Evolutionary conservation across 352 stramenopile species (phyloP), one percentile per base, ranked within the genome.

Genomic region (Halophytophthora polymorphica): DNA sequence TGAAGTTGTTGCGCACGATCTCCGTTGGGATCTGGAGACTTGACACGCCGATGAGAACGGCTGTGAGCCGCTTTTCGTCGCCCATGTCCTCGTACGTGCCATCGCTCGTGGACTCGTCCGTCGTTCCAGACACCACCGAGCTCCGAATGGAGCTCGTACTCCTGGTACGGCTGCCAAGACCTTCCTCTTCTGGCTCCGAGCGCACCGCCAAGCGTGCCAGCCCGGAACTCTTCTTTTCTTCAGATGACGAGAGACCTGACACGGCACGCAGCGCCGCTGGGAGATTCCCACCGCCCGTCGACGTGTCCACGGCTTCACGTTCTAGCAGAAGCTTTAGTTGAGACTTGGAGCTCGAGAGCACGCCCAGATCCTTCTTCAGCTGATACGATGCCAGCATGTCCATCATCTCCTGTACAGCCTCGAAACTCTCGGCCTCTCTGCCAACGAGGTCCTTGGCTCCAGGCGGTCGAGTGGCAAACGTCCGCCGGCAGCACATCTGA

Each of bases 31-130:
- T 82, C 58, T 83, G 69, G 1, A 90, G 65, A 47, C 86, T 87
- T n/a, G 71, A 77, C 5, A 91, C 83, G 7, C 80, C 72, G 13
- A 92, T 78, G 3, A 94, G 55, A 28, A 92, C 81, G 15, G 84
- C 80, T 22, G 64, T 89, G 15, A 94, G 47, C 11, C 75, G 64
- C 41, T 85, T 86, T 56, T 92, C 78, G 25, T 88, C 78, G 7
- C 53, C 68, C 46, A 84, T 63, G 14, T 88, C 70, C 41, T 90
- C 83, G 22, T 77, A 83, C 6, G 56, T 71, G 17, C 56, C 66
- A 49, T 94, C 81, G 39, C 73, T 88, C 3, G 43, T 64, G 2
- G 77, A 83, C 22, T 88, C 79, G 43, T 90, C 77, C 2, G 77
- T 90, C 21, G 73, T 84, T 28, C 83, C 61, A 6, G 82, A 92